phyloP scores from a whole-genome alignment of 345 rosid species.

The Psidium guajava region DNA sequence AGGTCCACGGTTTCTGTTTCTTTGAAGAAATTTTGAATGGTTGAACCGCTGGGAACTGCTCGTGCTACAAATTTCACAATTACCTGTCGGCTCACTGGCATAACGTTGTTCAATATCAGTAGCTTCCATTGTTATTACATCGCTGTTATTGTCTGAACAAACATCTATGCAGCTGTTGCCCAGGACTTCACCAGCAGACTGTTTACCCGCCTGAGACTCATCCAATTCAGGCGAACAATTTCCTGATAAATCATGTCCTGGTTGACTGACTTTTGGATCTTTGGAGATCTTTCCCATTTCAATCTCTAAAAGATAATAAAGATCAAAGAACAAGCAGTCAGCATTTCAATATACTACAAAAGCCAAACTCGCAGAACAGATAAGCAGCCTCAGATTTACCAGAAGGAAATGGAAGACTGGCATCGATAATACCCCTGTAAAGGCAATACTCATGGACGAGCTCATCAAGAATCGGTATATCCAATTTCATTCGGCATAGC shows the following conservation, averaged over 20 bases:
- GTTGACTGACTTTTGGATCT: constrained; percentile 27
- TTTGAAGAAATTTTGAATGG: constrained; percentile 26
- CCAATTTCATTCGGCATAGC: constrained; percentile 74
- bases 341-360: neutral
- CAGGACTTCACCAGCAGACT: constrained; percentile 42
- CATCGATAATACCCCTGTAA: constrained; percentile 75
- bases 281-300: constrained; percentile 18
- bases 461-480: constrained; percentile 67
- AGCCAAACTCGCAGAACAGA: neutral
- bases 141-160: constrained; percentile 29
- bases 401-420: constrained; percentile 19
- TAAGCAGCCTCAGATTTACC: constrained; percentile 21
- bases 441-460: constrained; percentile 87
- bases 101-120: constrained; percentile 43
- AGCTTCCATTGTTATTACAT: constrained; percentile 29
- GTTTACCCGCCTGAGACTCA: constrained; percentile 32
- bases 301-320: neutral
- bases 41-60: constrained; percentile 52
- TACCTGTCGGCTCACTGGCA: constrained; percentile 39
- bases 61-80: constrained; percentile 70
- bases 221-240: constrained; percentile 31
- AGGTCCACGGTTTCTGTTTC: constrained; percentile 34
- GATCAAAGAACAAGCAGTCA: neutral
- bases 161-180: constrained; percentile 23
- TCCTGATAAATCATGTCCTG: constrained; percentile 31